Percentiles rank a stretch among this genome's conserved stretches.
Evolutionary conservation across 2,329 filamentous ascomycete genomes (phyloP).

Genomic region (Monosporascus sp.): DNA sequence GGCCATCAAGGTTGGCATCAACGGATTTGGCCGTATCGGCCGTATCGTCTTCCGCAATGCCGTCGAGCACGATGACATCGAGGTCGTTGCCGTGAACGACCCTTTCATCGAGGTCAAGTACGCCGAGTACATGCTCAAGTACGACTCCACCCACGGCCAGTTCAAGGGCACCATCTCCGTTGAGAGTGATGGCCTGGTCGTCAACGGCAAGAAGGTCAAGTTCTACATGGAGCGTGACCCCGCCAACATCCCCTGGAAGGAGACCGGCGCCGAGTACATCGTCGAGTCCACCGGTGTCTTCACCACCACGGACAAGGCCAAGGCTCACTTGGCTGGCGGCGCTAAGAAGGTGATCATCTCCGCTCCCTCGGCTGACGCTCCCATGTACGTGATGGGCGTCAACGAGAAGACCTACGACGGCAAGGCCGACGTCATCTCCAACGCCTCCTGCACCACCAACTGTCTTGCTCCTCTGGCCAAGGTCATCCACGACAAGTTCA

Average conservation of each 20-base stretch:
- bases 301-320: slow-evolving; percentile 96
- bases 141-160: slow-evolving; percentile 92
- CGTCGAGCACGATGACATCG: slow-evolving; percentile 80
- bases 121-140: slow-evolving; percentile 99
- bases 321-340: slow-evolving; percentile 88
- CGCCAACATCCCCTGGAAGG: slow-evolving; percentile 80
- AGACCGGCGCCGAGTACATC: slow-evolving; percentile 86
- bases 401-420: slow-evolving; percentile 93
- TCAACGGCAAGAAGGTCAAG: slow-evolving; percentile 92
- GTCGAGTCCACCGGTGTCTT: slow-evolving; percentile 98
- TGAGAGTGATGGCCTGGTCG: slow-evolving; percentile 64
- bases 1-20: slow-evolving; percentile 84
- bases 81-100: slow-evolving; percentile 97
- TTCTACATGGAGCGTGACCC: slow-evolving; percentile 95
- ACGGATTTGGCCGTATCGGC: slow-evolving; percentile 99
- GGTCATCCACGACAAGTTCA: slow-evolving; percentile 98
- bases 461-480: slow-evolving; percentile 98
- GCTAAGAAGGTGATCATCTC: slow-evolving; percentile 98
- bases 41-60: slow-evolving; percentile 99
- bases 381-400: slow-evolving; percentile 99
- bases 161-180: slow-evolving; percentile 90
- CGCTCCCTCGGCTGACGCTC: slow-evolving; percentile 87
- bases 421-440: slow-evolving; percentile 90
- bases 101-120: slow-evolving; percentile 98
- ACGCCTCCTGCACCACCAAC: slow-evolving; percentile 99